Base-by-base conservation (phyloP, 768 basidiomycete species). In the Punctularia strigosozonata region DNA sequence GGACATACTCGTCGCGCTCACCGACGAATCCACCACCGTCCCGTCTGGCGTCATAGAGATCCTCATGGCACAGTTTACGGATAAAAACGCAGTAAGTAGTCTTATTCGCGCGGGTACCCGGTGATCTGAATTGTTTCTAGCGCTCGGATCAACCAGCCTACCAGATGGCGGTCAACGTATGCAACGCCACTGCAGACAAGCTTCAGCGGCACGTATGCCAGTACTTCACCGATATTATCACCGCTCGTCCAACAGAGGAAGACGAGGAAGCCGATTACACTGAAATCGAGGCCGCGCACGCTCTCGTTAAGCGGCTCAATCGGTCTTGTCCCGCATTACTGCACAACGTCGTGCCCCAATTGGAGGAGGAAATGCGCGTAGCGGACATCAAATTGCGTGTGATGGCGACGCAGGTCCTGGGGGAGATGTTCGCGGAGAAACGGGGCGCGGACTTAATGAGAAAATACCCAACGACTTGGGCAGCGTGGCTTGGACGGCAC, bases 171-270 rank as follows among this genome's bases (percentile, higher is more conserved):
- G 80, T 85, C 3, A 78, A 85, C 49, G 75, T 95, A 21, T 92
- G 88, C 67, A 90, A 79, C 41, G 65, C 66, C 18, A 80, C 87
- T 0, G 70, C 85, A 3, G 88, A 91, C 57, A 86, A 83, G 56
- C 71, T 97, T 5, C 86, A 90, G 54, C 77, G 90, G 4, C 75
- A 90, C 45, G 83, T 94, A 33, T 85, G 80, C 52, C 78, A 85
- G 49, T 91, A 97, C 61, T 95, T 99, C 54, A 83, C 87, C 18
- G 92, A 95, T 49, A 78, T 87, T 43, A 84, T 92, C 50, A 71
- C 79, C 33, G 64, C 66, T 12, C 66, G 67, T 43, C n/a, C n/a
- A n/a, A n/a, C n/a, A n/a, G 64, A 75, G 25, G 61, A 62, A 18
- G 73, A 80, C 10, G 80, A 82, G 36, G 73, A 81, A 41, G n/a